Percentiles rank a stretch among this genome's conserved stretches.
Evolutionary conservation across 2,329 filamentous ascomycete genomes (phyloP).

Genomic region (Fusarium floridanum): DNA sequence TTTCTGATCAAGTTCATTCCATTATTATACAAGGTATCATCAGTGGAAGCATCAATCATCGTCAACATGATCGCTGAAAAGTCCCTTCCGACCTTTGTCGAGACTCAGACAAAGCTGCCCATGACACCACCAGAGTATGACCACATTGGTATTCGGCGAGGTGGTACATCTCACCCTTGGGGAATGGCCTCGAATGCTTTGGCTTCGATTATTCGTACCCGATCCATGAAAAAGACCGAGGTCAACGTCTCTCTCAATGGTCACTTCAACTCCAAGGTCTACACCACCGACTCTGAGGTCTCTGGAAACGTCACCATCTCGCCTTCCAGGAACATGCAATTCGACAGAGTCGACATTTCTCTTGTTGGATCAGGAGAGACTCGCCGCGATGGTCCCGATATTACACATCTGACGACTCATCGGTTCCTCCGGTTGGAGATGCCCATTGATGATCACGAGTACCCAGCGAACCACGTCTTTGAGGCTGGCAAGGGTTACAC

Average conservation of each 20-base stretch:
- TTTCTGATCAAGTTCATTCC: neutral
- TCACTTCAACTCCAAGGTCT: slow-evolving; percentile 43
- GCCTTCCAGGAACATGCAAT: slow-evolving; percentile 28
- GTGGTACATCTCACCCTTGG: slow-evolving; percentile 24
- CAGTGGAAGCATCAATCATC: neutral
- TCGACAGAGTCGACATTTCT: slow-evolving; percentile 32
- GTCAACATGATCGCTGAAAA: slow-evolving; percentile 26
- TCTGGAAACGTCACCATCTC: slow-evolving; percentile 37
- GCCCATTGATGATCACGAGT: slow-evolving; percentile 32
- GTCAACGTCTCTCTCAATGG: slow-evolving; percentile 29
- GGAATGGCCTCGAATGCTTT: slow-evolving; percentile 19
- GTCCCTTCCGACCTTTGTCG: slow-evolving; percentile 19
- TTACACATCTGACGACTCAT: slow-evolving; percentile 35
- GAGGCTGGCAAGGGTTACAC: slow-evolving; percentile 33
- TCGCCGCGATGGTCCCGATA: slow-evolving; percentile 39
- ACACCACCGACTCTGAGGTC: slow-evolving; percentile 42
- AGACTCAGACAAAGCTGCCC: slow-evolving; percentile 29
- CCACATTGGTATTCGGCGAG: slow-evolving; percentile 27
- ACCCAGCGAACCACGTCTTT: slow-evolving; percentile 28
- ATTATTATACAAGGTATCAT: neutral
- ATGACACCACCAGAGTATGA: slow-evolving; percentile 32
- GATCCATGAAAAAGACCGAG: slow-evolving; percentile 23
- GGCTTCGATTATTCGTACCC: slow-evolving; percentile 17
- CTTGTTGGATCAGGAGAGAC: slow-evolving; percentile 36
- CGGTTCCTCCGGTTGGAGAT: slow-evolving; percentile 41